Base-by-base conservation (phyloP, 129 eudicot genomes). In the Tagetes patula region DNA sequence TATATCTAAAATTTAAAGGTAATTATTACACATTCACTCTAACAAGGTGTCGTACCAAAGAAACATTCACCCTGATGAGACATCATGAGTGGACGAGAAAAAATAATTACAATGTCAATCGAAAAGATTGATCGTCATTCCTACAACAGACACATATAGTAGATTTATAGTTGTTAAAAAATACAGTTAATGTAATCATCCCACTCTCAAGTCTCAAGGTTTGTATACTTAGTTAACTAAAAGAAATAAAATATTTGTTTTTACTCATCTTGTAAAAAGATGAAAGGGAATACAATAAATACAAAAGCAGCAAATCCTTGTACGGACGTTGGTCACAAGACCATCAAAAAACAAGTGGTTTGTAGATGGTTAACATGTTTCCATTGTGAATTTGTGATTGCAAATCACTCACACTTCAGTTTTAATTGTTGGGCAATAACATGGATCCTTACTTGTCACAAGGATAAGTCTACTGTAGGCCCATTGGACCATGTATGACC, bases 361-460 rank as follows among this genome's bases (percentile, higher is more conserved):
- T 40, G 55, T 41, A 71, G 67, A 41, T 12, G 27, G 55, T 41
- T 56, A 41, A 71, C 76, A 71, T 71, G 76, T 31, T 71, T 71
- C 38, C 54, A 54, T 59, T 56, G 52, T 55, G 76, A 56, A 54
- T 40, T 59, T 56, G 52, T 55, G 76, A 56, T 71, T 40, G 42
- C 67, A 71, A 40, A 41, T 71, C 55, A 39, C 32, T 48, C 13
- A 32, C 6, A 10, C 33, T 59, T 59, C 41, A 59, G 14, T 59
- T 59, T 59, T 10, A 10, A 8, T 59, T 59, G 13, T 14, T 59
- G 65, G 65, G 14, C 14, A 59, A 33, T 32, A 7, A 37, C 6
- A 31, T 32, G 40, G 40, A 31, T 31, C 65, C 1, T 33, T 32
- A 32, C 39, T 14, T 32, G 41, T 40, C 66, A 60, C 20, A 59